Conservation (phyloP, 2,329 filamentous ascomycete genomes). For the Colletotrichum liaoningense region DNA sequence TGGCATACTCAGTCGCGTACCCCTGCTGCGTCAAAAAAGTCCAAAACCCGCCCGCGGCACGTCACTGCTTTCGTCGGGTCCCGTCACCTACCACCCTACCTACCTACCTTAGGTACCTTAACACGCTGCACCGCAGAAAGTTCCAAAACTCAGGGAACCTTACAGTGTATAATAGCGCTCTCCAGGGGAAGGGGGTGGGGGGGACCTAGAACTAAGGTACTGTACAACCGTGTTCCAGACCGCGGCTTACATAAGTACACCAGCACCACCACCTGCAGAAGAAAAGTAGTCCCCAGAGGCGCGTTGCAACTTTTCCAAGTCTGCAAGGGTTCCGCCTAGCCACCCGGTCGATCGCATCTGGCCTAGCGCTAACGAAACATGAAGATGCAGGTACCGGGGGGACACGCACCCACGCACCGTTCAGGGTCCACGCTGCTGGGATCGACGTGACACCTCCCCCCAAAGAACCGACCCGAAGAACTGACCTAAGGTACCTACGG, state of each 20-base stretch:
- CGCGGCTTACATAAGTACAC: conserved; percentile 22
- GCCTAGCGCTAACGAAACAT: conserved; percentile 33
- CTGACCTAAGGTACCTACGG: too few species aligned
- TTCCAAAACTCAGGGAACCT: neutral
- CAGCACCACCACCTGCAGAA: neutral
- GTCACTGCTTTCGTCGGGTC: neutral
- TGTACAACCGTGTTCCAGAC: neutral
- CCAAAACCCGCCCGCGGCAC: neutral
- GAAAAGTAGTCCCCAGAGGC: conserved; percentile 24
- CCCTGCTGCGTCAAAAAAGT: conserved; percentile 11
- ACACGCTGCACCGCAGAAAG: too few species aligned
- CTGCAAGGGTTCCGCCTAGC: conserved; percentile 24
- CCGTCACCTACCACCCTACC: too few species aligned
- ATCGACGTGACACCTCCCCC: conserved; percentile 24
- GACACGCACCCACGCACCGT: neutral
- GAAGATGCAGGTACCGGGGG: conserved; percentile 30
- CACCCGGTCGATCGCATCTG: conserved; percentile 19
- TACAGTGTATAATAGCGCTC: neutral
- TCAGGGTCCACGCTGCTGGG: conserved; percentile 32
- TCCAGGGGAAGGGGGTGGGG: too few species aligned
- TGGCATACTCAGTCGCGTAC: conserved; percentile 28
- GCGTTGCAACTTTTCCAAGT: conserved; percentile 13
- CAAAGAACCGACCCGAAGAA: too few species aligned
- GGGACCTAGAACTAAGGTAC: too few species aligned
- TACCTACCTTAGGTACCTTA: too few species aligned